phyloP scores from a whole-genome alignment of 768 basidiomycete genomes.

The Lyophyllum decastes region DNA sequence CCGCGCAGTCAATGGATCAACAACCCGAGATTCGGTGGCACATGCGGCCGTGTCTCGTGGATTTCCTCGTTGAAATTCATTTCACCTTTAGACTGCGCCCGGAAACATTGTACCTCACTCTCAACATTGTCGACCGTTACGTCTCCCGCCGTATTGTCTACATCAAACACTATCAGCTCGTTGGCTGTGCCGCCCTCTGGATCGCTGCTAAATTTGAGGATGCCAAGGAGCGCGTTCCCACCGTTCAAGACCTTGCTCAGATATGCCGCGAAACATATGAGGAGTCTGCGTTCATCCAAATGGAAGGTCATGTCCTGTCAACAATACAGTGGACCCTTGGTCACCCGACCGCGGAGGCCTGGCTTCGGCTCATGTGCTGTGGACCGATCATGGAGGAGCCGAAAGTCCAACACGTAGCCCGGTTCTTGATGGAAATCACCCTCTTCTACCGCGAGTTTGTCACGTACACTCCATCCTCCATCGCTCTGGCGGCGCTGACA shows the following conservation, averaged over 20 bases:
- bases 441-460: constrained; percentile 97
- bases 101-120: constrained; percentile 96
- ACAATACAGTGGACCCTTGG: constrained; percentile 97
- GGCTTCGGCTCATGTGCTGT: constrained; percentile 86
- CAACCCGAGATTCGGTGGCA: constrained; percentile 99
- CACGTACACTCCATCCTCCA: constrained; percentile 79
- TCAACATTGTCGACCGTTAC: constrained; percentile 99
- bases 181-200: constrained; percentile 98
- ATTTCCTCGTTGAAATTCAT: constrained; percentile 98
- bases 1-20: constrained; percentile 96
- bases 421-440: constrained; percentile 99
- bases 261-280: constrained; percentile 98
- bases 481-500: constrained; percentile 88
- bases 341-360: constrained; percentile 97
- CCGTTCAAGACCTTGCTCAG: constrained; percentile 90
- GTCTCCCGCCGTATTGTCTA: constrained; percentile 98
- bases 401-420: constrained; percentile 92
- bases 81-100: constrained; percentile 97
- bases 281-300: constrained; percentile 96
- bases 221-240: constrained; percentile 96
- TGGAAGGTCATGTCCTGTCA: constrained; percentile 96
- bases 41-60: constrained; percentile 98
- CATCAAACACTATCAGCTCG: constrained; percentile 99
- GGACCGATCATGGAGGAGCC: constrained; percentile 78
- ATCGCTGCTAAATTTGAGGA: constrained; percentile 99